Evolutionary conservation across 768 basidiomycete genomes (phyloP), one percentile per base, ranked within the genome.

Genomic region (Mycena maculata): DNA sequence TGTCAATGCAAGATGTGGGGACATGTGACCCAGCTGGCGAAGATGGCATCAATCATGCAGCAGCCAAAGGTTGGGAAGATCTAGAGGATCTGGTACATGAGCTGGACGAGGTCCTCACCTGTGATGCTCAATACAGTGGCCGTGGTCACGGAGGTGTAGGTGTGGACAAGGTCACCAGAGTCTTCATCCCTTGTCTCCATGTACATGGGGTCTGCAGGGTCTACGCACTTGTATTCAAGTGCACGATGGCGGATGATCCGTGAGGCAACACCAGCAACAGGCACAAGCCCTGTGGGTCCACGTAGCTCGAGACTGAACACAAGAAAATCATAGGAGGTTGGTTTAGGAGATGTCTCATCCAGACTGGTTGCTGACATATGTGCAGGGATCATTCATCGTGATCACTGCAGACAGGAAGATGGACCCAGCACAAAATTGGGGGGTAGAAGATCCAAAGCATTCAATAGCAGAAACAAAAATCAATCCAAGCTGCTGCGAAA

Each of bases 1-100:
- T 63, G 28, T 30, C n/a, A 16, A 62, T 53, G 22, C 52, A 31
- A 16, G 49, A 30, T 3, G 30, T 36, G 1, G 74, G 42, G 3
- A 78, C 72, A 13, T 74, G 50, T 74, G 62, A 1, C 75, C 75
- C 4, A 71, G 59, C 38, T 54, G 39, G 4, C 56, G 47, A 18
- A 78, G 65, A n/a, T 72, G 65, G 1, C 76, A 0, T 80, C 80
- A 12, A 77, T 58, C 18, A 81, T 80, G 68, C 76, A 76, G 0
- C 49, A 58, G 12, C 62, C 38, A 25, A 71, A 65, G n/a, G 69
- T 62, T 0, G 69, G 36, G n/a, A n/a, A n/a, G n/a, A n/a, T n/a
- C n/a, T n/a, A n/a, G n/a, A n/a, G n/a, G n/a, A n/a, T n/a, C n/a
- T 76, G 79, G 3, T 73, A 72, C 7, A 84, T 69, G 13, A 81